Evolutionary conservation across 202 grass and related monocot genomes (phyloP).

Genomic region (Alloteropsis angusta): DNA sequence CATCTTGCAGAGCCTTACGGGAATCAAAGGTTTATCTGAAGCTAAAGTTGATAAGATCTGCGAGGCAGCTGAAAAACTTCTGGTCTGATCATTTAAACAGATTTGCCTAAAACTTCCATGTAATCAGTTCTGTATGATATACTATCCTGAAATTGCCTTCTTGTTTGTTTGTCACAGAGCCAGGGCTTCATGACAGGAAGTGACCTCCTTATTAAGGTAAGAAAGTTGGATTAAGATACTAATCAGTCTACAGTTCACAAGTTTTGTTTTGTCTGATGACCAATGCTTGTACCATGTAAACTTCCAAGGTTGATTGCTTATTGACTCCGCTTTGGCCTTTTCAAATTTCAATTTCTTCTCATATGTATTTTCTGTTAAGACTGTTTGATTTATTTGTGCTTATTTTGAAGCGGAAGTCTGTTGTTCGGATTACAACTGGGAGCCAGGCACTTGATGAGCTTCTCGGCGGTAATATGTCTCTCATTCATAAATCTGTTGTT

Average conservation of each 20-base stretch:
- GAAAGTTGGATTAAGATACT: not conserved
- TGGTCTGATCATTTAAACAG: slow-evolving; percentile 34
- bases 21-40: slow-evolving; percentile 92
- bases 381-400: slow-evolving; percentile 5
- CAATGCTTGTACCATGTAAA: slow-evolving; percentile 4
- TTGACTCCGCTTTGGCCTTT: not conserved
- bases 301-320: not conserved
- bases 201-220: slow-evolving; percentile 76
- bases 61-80: slow-evolving; percentile 83
- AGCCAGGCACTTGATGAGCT: slow-evolving; percentile 83
- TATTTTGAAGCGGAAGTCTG: slow-evolving; percentile 68
- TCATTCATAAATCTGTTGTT: not conserved
- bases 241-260: not conserved
- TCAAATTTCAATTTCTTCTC: not conserved
- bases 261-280: not conserved
- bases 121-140: not conserved
- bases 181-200: slow-evolving; percentile 80
- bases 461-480: slow-evolving; percentile 66
- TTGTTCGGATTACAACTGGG: slow-evolving; percentile 86
- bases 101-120: not conserved
- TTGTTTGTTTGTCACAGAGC: slow-evolving; percentile 35
- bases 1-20: slow-evolving; percentile 57
- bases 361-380: not conserved
- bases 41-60: slow-evolving; percentile 93
- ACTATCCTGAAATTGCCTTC: slow-evolving; percentile 19